Base-by-base conservation (phyloP, 257 asterid genomes). In the Solanum appendiculatum region DNA sequence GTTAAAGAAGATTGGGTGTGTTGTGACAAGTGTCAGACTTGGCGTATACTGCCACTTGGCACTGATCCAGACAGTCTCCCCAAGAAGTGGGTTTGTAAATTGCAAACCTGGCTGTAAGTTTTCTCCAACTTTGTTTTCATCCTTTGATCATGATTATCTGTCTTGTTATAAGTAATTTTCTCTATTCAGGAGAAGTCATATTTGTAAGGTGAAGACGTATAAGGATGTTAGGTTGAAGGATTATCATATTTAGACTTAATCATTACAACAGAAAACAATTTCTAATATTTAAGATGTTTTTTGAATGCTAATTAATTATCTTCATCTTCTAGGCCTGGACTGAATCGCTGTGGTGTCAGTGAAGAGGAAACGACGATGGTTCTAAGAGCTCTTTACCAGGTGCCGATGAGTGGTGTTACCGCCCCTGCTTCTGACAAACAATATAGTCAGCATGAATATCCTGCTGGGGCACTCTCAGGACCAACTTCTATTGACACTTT, bases 101-200 rank as follows among this genome's bases (percentile, higher is more conserved):
- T 95, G 99, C 99, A 96, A 83, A 88, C 91, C 87, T 96, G 99
- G 99, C 96, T 97, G 99, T 97, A 95, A 97, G 99, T 96, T 89
- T 86, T 86, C 36, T 88, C 84, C 83, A 84, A 33, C 36, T 36
- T 29, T 48, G 14, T 33, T 21, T 85, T 48, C 46, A 82, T 46
- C 70, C 78, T 8, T 85, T 58, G 56, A 72, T 69, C 72, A 86
- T 70, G 87, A 72, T 72, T 86, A 16, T 15, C 82, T 81, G 51
- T 31, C 44, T 81, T 81, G 42, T 37, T 81, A 48, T 18, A 31
- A 10, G 40, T 48, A 48, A 80, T 80, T 48, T 80, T 48, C 31
- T 48, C 44, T 81, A 48, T 29, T 48, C 66, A 48, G 44, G 42
- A 48, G 85, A 20, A 48, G 21, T 48, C 68, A 20, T 48, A 48